Evolutionary conservation across 805 yeast species (phyloP).

Genomic region (Lipomyces lipofer): DNA sequence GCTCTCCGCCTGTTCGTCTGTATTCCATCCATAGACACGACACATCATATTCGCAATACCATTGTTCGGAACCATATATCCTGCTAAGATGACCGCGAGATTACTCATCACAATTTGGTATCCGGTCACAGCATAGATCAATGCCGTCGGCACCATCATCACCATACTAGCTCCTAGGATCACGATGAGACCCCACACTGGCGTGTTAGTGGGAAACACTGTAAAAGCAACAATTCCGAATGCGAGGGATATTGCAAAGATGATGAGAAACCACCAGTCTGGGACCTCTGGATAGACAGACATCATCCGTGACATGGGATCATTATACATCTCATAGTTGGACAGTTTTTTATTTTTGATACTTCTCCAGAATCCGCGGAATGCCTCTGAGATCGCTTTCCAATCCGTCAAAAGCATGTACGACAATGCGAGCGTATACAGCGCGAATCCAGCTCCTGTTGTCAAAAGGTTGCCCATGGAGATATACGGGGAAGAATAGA

Average conservation of each 20-base stretch:
- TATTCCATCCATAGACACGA: slow-evolving; percentile 58
- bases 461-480: slow-evolving; percentile 52
- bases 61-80: slow-evolving; percentile 58
- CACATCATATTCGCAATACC: slow-evolving; percentile 52
- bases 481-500: slow-evolving; percentile 61
- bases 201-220: slow-evolving; percentile 50
- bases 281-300: slow-evolving; percentile 64
- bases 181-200: slow-evolving; percentile 63
- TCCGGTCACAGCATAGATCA: slow-evolving; percentile 65
- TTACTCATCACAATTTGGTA: slow-evolving; percentile 61
- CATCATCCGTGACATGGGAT: slow-evolving; percentile 52
- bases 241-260: slow-evolving; percentile 46
- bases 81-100: slow-evolving; percentile 62
- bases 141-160: slow-evolving; percentile 63
- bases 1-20: slow-evolving; percentile 55
- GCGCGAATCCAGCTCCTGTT: slow-evolving; percentile 53
- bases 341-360: not conserved
- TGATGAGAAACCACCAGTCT: slow-evolving; percentile 63
- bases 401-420: slow-evolving; percentile 48
- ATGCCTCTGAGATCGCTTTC: slow-evolving; percentile 24
- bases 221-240: slow-evolving; percentile 39
- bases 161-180: slow-evolving; percentile 55
- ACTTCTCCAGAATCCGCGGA: slow-evolving; percentile 1
- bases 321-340: slow-evolving; percentile 1
- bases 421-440: slow-evolving; percentile 54